Evolutionary conservation across 192 early-diverging fungal species (phyloP).

Genomic region (Rhizoclosmatium globosum): DNA sequence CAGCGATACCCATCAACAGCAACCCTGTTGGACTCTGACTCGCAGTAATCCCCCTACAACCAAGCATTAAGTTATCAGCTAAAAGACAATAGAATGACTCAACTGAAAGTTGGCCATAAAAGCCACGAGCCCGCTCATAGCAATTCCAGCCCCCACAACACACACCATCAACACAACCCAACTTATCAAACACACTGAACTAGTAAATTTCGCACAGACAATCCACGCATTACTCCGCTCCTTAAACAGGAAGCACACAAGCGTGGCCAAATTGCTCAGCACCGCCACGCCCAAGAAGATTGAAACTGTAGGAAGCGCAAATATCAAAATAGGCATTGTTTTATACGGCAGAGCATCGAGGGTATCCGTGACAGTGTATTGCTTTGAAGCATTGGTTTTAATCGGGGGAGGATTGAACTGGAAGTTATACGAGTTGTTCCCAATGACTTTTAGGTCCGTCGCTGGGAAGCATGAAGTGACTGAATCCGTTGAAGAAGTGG

Average conservation of each 20-base stretch:
- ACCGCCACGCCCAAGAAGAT: constrained; percentile 6
- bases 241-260: neutral
- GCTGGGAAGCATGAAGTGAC: constrained; percentile 13
- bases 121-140: neutral
- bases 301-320: constrained; percentile 12
- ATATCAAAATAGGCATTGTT: constrained; percentile 32
- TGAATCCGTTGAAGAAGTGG: neutral
- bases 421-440: constrained; percentile 16
- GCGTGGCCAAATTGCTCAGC: neutral
- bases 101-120: neutral
- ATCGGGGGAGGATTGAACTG: constrained; percentile 12
- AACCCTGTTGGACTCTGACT: neutral
- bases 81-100: neutral
- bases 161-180: constrained; percentile 8
- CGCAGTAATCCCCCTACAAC: constrained; percentile 1
- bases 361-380: constrained; percentile 5
- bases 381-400: neutral
- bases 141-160: neutral
- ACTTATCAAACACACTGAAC: neutral
- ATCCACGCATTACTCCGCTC: constrained; percentile 6
- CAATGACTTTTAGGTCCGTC: constrained; percentile 11
- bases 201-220: constrained; percentile 24
- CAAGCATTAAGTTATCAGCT: neutral
- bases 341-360: constrained; percentile 26
- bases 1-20: neutral